A percentile compares a stretch with the other conserved stretches of the same genome.
Evolutionary conservation across 257 asterid species (phyloP).

Genomic region (Rauvolfia tetraphylla): DNA sequence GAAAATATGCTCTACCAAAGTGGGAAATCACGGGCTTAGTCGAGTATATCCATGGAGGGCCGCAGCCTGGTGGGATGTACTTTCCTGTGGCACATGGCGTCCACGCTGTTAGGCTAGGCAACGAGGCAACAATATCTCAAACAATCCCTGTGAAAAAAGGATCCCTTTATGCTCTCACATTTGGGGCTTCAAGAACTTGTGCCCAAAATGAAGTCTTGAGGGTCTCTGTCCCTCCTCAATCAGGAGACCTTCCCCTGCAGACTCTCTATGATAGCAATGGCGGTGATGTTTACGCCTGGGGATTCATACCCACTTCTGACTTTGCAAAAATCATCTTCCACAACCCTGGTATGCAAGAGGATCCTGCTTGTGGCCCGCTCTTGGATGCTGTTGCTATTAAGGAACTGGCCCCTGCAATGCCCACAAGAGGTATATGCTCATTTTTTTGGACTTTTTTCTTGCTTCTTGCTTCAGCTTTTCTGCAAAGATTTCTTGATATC

Average conservation of each 20-base stretch:
- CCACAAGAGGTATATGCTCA: constrained; percentile 41
- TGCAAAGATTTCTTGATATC: neutral
- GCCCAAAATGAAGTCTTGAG: constrained; percentile 82
- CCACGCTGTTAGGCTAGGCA: constrained; percentile 89
- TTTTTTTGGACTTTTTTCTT: neutral
- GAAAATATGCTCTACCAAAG: constrained; percentile 59
- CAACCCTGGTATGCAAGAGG: constrained; percentile 79
- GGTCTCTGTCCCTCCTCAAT: constrained; percentile 57
- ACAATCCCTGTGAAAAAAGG: constrained; percentile 59
- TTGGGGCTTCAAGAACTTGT: constrained; percentile 86
- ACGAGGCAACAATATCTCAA: constrained; percentile 80
- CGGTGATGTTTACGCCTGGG: constrained; percentile 85
- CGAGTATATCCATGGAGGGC: constrained; percentile 88
- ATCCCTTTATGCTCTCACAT: constrained; percentile 73
- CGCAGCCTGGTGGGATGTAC: constrained; percentile 95
- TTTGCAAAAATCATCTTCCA: constrained; percentile 49
- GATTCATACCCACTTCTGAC: constrained; percentile 53
- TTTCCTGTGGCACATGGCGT: constrained; percentile 76
- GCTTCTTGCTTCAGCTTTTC: neutral
- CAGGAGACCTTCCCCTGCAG: constrained; percentile 81
- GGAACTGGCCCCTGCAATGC: constrained; percentile 55
- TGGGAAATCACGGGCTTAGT: constrained; percentile 80
- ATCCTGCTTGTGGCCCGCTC: constrained; percentile 92
- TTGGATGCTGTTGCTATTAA: constrained; percentile 86
- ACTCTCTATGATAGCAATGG: constrained; percentile 75